Conservation (phyloP, 2,329 filamentous ascomycete genomes). For the Calonectria hawksworthii region DNA sequence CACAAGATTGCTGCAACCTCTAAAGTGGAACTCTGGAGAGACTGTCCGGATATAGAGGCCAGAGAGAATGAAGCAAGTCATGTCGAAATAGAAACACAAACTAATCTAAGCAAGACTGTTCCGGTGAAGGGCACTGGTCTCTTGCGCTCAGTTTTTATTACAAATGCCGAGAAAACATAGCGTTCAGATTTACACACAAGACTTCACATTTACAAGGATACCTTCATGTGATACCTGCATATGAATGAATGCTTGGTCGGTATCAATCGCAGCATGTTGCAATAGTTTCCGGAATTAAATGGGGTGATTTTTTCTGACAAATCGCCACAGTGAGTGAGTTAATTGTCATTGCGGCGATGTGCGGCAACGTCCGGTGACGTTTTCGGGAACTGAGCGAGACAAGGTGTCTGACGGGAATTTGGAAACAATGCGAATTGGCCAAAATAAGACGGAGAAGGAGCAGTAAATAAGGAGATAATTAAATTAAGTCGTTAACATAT, state of each 20-base stretch:
- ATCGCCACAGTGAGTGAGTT: constrained; percentile 8
- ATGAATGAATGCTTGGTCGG: not conserved
- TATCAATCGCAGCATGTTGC: not conserved
- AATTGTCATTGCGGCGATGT: not conserved
- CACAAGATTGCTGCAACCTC: constrained; percentile 47
- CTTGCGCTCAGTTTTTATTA: constrained; percentile 58
- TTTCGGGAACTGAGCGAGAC: not conserved
- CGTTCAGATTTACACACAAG: constrained; percentile 21
- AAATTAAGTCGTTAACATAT: not conserved
- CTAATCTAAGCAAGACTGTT: constrained; percentile 44
- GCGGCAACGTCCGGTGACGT: not conserved
- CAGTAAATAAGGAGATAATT: not conserved
- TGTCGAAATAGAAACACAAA: constrained; percentile 40
- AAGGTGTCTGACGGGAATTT: not conserved
- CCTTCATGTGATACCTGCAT: not conserved
- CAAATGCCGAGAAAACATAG: not conserved
- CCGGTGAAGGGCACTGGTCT: constrained; percentile 62
- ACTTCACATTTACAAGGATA: not conserved
- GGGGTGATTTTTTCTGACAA: not conserved
- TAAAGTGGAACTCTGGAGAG: constrained; percentile 78
- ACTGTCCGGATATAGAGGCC: constrained; percentile 67
- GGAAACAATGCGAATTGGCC: not conserved
- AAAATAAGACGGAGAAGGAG: not conserved
- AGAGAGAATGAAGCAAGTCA: constrained; percentile 43
- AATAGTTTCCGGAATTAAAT: not conserved